phyloP scores from a whole-genome alignment of 257 asterid species.

The Oldenlandia corymbosa region DNA sequence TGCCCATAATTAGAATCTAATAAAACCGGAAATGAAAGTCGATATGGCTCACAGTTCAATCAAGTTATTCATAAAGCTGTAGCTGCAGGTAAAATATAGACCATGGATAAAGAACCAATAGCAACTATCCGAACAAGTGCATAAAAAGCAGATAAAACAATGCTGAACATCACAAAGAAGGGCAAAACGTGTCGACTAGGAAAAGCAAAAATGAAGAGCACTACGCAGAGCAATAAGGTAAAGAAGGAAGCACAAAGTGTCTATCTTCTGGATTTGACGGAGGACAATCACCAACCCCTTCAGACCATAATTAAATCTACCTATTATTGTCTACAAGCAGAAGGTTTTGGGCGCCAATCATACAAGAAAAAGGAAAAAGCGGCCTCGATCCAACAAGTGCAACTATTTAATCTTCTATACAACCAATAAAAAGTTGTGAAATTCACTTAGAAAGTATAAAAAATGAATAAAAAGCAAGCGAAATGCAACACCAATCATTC shows the following conservation, averaged over 20 bases:
- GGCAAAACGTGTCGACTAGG: not conserved
- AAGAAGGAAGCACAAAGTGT: not conserved
- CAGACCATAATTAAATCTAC: not conserved
- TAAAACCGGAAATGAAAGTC: not conserved
- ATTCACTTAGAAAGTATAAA: not conserved
- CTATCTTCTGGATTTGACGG: not conserved
- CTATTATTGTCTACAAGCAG: not conserved
- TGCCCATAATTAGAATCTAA: not conserved
- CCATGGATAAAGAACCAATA: not conserved
- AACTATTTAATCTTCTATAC: not conserved
- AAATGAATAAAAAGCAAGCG: not conserved
- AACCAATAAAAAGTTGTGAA: not conserved
- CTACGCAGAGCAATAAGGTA: not conserved
- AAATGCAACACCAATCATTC: not conserved
- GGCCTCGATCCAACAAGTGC: not conserved
- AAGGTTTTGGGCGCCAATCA: not conserved
- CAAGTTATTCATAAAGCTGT: not conserved
- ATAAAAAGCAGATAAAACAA: not conserved
- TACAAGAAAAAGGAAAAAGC: not conserved
- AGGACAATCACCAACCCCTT: not conserved
- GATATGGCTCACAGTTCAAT: not conserved
- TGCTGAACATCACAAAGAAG: not conserved
- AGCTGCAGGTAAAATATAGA: not conserved
- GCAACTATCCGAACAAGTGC: no score
- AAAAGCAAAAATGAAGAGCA: not conserved